Percentiles rank a stretch among this genome's conserved stretches.
Evolutionary conservation across 2,329 filamentous ascomycete genomes (phyloP).

Genomic region (Penicillium sp.): DNA sequence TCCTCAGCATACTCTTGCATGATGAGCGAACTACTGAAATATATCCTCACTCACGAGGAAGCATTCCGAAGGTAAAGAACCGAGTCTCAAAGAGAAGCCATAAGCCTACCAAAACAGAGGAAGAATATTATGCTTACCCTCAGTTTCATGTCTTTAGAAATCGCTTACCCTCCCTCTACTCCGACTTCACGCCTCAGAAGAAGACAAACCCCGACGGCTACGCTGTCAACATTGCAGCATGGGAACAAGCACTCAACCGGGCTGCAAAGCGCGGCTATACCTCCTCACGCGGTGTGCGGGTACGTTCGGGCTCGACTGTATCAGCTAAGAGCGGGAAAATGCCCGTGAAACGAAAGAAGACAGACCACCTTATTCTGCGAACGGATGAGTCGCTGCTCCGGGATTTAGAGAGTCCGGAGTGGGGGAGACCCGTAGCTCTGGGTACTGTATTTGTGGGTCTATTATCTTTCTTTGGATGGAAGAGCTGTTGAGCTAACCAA

Average conservation of each 20-base stretch:
- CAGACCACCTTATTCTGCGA: conserved; percentile 52
- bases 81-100: background rate
- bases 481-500: background rate
- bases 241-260: conserved; percentile 71
- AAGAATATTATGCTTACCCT: conserved; percentile 3
- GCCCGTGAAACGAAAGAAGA: conserved; percentile 27
- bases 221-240: conserved; percentile 73
- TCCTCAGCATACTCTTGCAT: background rate
- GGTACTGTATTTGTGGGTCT: conserved; percentile 66
- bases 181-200: conserved; percentile 74
- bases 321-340: background rate
- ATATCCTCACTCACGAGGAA: conserved; percentile 60
- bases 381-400: conserved; percentile 64
- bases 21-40: conserved; percentile 65
- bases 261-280: conserved; percentile 66
- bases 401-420: conserved; percentile 72
- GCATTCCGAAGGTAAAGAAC: conserved; percentile 58
- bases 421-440: conserved; percentile 77
- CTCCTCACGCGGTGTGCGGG: conserved; percentile 38
- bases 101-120: background rate
- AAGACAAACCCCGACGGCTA: conserved; percentile 83
- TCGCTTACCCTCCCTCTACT: conserved; percentile 81
- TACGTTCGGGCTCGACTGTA: conserved; percentile 13
- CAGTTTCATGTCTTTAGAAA: conserved; percentile 51
- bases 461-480: background rate